Evolutionary conservation across 1,139 yeast species (phyloP), one percentile per base, ranked within the genome.

Genomic region (Yamadazyma triangularis): DNA sequence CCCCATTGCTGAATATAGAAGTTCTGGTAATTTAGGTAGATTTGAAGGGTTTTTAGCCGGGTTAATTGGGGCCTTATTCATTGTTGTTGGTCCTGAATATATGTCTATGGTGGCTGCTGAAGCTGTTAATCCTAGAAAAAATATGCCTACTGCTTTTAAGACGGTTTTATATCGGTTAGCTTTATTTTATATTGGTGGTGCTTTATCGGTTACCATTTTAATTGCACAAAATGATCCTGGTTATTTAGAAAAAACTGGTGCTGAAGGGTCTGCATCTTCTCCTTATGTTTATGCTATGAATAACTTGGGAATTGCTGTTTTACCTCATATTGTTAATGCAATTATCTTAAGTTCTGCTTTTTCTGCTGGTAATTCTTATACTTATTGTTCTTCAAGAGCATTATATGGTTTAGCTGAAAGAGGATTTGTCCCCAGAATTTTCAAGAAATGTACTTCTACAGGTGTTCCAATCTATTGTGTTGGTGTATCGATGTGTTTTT

Each of bases 91-190:
- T 3, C 91, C 94, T 2, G 95, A 86, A 53, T 84, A 84, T 48
- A 76, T 86, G 40, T 73, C 88, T 1, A 80, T 84, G 87, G 74
- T 79, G 30, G 91, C 94, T 2, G 91, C 89, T 37, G 95, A 86
- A 54, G 80, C 87, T 3, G 62, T 70, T 21, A 73, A 83, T 48
- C 96, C 96, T 15, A 70, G 94, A 37, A 73, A 73, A 43, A 78
- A 76, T n/a, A 62, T 87, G 55, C 91, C 91, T 14, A 70, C 66
- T 27, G 95, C 95, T 3, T 85, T 77, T 60, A 82, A 77, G 50
- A 83, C 83, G 25, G 91, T 86, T 9, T 77, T 84, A 38, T 73
- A 74, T 50, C 70, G 95, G 45, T 66, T 87, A 47, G 74, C 83
- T 1, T 57, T 82, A 13, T 73, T 87, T 43, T 87, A 83, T 50